Percentiles rank a stretch among this genome's conserved stretches.
phyloP scores from a whole-genome alignment of 2,329 filamentous ascomycete species.

The Ceratocystis eucalypticola region DNA sequence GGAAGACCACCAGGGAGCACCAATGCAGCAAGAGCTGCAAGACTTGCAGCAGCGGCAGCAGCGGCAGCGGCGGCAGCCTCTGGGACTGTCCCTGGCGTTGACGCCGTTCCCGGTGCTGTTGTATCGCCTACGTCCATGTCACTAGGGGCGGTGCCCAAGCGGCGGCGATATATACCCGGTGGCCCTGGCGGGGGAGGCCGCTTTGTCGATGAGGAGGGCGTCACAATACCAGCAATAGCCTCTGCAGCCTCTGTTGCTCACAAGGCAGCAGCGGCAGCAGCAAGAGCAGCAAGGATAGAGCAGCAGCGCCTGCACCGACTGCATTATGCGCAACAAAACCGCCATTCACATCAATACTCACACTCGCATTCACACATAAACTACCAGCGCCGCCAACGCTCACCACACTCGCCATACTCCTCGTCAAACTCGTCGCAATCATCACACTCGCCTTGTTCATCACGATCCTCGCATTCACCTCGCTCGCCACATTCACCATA shows the following conservation, averaged over 20 bases:
- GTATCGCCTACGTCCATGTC: constrained; percentile 24
- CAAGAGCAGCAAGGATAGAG: not conserved
- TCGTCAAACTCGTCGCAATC: no score
- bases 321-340: not conserved
- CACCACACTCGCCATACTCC: not conserved
- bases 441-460: no score
- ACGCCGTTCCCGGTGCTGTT: constrained; percentile 29
- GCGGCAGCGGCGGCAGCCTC: constrained; percentile 24
- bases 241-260: not conserved
- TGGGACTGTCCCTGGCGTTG: constrained; percentile 29
- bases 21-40: constrained; percentile 31
- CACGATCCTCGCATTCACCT: no score
- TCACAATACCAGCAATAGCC: not conserved
- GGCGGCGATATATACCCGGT: constrained; percentile 68
- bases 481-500: not conserved
- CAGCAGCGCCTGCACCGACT: not conserved
- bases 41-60: constrained; percentile 25
- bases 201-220: constrained; percentile 58
- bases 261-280: constrained; percentile 27
- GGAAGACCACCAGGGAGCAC: constrained; percentile 35
- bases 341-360: not conserved
- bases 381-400: not conserved
- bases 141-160: constrained; percentile 54
- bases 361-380: not conserved
- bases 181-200: constrained; percentile 75